phyloP scores from a whole-genome alignment of 2,329 filamentous ascomycete species.

The Emmonsiellopsis sp. region DNA sequence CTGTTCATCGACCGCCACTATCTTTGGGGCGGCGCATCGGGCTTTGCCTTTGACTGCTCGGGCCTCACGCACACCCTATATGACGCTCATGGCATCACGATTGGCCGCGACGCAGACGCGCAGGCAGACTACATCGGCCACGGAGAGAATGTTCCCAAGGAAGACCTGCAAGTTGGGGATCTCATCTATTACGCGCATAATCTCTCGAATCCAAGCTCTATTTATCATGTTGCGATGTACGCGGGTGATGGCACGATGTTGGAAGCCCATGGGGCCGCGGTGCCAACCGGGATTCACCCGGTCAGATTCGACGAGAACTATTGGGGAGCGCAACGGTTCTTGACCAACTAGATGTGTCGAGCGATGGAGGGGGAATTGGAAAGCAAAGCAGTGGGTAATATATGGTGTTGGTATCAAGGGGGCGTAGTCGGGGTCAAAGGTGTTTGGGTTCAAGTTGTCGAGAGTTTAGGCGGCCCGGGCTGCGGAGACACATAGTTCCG shows the following conservation, averaged over 20 bases:
- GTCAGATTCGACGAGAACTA: too few species aligned
- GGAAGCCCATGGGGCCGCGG: neutral
- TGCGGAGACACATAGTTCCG: too few species aligned
- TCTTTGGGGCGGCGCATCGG: neutral
- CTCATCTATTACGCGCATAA: neutral
- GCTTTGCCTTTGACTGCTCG: neutral
- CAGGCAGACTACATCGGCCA: neutral
- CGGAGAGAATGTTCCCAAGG: neutral
- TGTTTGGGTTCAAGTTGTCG: too few species aligned
- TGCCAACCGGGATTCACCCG: too few species aligned
- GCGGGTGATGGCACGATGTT: neutral
- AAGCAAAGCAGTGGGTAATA: too few species aligned
- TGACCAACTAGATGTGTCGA: too few species aligned
- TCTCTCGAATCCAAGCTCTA: neutral
- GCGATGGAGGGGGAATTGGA: too few species aligned
- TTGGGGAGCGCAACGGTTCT: too few species aligned
- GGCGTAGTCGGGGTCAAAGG: too few species aligned
- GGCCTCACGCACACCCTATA: neutral
- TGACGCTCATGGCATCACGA: neutral
- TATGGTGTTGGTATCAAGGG: too few species aligned
- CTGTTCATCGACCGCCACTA: neutral
- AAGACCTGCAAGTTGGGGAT: neutral
- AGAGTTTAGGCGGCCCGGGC: too few species aligned
- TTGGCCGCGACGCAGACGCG: neutral
- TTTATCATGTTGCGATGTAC: conserved; percentile 2